A percentile compares a stretch with the other conserved stretches of the same genome.
phyloP scores from a whole-genome alignment of 116 monocot genomes.

The Trichopus zeylanicus region DNA sequence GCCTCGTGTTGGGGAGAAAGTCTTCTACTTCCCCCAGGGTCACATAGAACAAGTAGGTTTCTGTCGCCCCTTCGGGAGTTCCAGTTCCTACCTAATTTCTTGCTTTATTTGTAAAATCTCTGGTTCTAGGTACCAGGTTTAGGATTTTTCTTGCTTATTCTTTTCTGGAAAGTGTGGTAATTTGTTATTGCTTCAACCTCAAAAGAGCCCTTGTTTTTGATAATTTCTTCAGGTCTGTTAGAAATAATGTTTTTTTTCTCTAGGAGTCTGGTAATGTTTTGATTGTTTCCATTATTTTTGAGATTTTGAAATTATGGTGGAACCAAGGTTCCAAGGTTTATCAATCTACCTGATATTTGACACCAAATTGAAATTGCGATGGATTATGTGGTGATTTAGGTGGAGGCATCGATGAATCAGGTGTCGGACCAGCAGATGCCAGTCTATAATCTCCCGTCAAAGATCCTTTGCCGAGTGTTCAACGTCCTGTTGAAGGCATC shows the following conservation, averaged over 20 bases:
- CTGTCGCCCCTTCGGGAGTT: neutral
- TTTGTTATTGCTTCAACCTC: too few species aligned
- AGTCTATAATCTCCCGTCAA: constrained; percentile 29
- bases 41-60: constrained; percentile 66
- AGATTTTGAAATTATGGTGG: too few species aligned
- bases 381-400: constrained; percentile 7
- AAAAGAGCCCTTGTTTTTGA: too few species aligned
- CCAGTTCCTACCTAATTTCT: neutral
- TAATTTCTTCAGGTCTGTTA: too few species aligned
- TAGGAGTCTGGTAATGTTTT: too few species aligned
- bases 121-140: too few species aligned
- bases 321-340: too few species aligned
- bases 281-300: too few species aligned
- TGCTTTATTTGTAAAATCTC: neutral
- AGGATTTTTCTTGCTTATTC: neutral
- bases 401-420: constrained; percentile 52
- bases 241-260: too few species aligned
- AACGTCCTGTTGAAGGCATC: constrained; percentile 36
- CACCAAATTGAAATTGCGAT: too few species aligned
- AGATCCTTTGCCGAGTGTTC: constrained; percentile 39
- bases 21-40: constrained; percentile 82
- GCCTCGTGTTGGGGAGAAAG: constrained; percentile 44
- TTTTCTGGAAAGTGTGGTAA: neutral
- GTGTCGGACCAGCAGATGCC: constrained; percentile 33
- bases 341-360: too few species aligned